Evolutionary conservation across 2,329 filamentous ascomycete genomes (phyloP), one percentile per base, ranked within the genome.

Genomic region (Pseudonectria buxi): DNA sequence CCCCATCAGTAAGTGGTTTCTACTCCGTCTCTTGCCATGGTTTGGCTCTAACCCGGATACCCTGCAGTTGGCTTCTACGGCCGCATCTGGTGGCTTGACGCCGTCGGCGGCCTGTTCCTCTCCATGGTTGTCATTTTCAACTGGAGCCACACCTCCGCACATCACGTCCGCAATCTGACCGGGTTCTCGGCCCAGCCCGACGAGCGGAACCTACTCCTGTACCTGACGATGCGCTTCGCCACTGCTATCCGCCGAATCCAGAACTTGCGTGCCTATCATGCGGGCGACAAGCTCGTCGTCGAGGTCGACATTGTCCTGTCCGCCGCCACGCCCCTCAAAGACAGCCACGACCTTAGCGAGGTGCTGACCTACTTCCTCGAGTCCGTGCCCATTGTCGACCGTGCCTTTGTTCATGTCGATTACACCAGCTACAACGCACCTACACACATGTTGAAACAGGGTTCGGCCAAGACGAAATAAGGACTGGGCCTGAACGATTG

Each of bases 151-250:
- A 90, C 84, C 1, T 83, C 82, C 0, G 69, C 75, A 28, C 76
- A 83, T 44, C 86, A 94, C 55, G 87, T 92, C 54, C 78, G 83
- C 54, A 86, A 90, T 51, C 65, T 92, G 22, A 85, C 82, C 0
- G 86, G 86, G 13, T 84, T 84, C 49, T 83, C 83, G 1, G 85
- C 86, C 5, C 78, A 80, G 2, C 81, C 85, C 0, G 85, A 90
- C 49, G 82, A 92, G 64, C 75, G 88, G 22, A 94, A 92, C 55
- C 76, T 94, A 30, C 62, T 95, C 14, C 71, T 95, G 1, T 95
- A 95, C 62, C 74, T 94, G 48, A 92, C 88, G 2, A 94, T 95
- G 84, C 83, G 89, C 14, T 95, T 95, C 56, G 88, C 88, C 30
- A 86, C 84, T 47, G 83, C 84, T 10, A 94, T 95, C 54, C 79